Conservation (phyloP, 331 rosid genomes). For the Rosa hybrid region DNA sequence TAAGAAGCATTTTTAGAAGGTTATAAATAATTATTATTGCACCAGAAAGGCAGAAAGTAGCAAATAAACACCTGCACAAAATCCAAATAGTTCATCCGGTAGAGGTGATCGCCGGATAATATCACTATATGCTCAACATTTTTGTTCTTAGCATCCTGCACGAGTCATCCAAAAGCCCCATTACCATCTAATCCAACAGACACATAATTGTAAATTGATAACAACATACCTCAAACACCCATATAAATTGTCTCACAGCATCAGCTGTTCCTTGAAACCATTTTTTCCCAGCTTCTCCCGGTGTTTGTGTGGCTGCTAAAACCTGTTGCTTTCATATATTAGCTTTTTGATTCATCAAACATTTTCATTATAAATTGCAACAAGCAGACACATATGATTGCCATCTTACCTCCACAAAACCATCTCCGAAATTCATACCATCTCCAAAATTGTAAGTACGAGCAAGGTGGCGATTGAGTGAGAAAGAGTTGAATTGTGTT, state of each 20-base stretch:
- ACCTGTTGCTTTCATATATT: constrained; percentile 51
- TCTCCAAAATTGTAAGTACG: constrained; percentile 75
- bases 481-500: constrained; percentile 90
- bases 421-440: constrained; percentile 82
- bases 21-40: neutral
- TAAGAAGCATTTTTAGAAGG: constrained; percentile 5
- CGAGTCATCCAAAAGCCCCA: constrained; percentile 23
- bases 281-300: constrained; percentile 78
- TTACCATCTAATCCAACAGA: constrained; percentile 1
- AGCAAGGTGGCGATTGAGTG: constrained; percentile 94
- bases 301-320: constrained; percentile 91
- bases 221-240: constrained; percentile 79
- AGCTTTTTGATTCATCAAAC: constrained; percentile 16
- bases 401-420: constrained; percentile 88
- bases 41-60: neutral
- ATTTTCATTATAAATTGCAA: constrained; percentile 1
- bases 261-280: constrained; percentile 97
- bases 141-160: constrained; percentile 82
- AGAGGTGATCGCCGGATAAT: constrained; percentile 88
- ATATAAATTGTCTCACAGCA: constrained; percentile 82
- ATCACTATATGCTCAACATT: constrained; percentile 79
- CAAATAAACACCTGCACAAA: constrained; percentile 61
- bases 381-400: neutral
- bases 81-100: constrained; percentile 79
- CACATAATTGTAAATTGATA: neutral